Base-by-base conservation (phyloP, 2,329 filamentous ascomycete genomes). In the Ophiosphaerella herpotricha region DNA sequence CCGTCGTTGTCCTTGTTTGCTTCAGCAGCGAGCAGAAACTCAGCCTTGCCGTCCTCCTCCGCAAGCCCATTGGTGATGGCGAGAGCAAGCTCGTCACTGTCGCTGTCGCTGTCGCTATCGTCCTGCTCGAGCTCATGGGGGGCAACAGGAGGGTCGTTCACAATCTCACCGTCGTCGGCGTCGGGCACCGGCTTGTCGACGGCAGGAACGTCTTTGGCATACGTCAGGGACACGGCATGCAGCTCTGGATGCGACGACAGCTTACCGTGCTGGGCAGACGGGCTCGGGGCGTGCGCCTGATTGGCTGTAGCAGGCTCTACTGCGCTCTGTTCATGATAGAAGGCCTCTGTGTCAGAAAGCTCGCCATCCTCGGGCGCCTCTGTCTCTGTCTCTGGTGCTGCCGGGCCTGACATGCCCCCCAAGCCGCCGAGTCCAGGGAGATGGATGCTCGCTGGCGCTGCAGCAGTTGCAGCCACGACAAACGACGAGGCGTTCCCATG, bases 1-100 rank as follows among this genome's bases (percentile, higher is more conserved):
- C 88, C 79, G 45, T 78, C 73, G 39, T 78, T 76, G 29, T 73
- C 76, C 44, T 78, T 76, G 58, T 77, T 78, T 9, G 72, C 74
- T 44, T 74, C 70, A 13, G 73, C 78, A 9, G 74, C 75, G 41
- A 70, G 71, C 50, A 77, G 60, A 53, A 80, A 80, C 18, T 78
- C 77, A 34, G 66, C 63, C 45, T 70, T 70, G 55, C 57, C 58
- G 39, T 69, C 63, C 38, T 64, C 58, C 46, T 50, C 57, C 33
- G 51, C 52, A n/a, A 53, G 43, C 14, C 46, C 52, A 18, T 49
- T 46, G 35, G 45, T 39, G 38, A 46, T 40, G 21, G 46, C 36
- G 26, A 54, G 45, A 33, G 55, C 43, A 36, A 48, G 42, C 34
- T 55, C 54, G 39, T 45, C 35, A 29, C 35, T 39, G 40, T 45